Base-by-base conservation (phyloP, 75 land plant genomes). In the Cupressus sempervirens region DNA sequence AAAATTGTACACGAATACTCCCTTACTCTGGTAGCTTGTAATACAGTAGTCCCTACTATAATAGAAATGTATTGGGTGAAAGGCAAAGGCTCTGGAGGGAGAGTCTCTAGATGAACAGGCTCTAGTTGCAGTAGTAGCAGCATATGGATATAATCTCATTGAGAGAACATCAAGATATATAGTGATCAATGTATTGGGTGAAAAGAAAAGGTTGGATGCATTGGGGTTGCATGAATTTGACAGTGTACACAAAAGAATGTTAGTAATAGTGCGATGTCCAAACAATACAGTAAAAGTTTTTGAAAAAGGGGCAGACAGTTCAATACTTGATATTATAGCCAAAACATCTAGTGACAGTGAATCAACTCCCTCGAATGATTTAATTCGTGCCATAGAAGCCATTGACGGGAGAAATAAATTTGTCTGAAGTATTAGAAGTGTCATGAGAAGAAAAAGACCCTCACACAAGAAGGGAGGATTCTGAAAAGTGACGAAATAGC, bases 31-130 rank as follows among this genome's bases (percentile, higher is more conserved):
- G 93, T 96, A 45, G 91, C 98, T 52, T 96, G 98, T 84, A 96
- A 96, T 86, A 96, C 98, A 3, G 90, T 96, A 80, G 97, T 96
- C 83, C 98, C 98, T 75, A 84, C 93, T 3, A 67, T 89, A 40
- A 81, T 82, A 41, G 93, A 93, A 56, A 85, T 91, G 13, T 96
- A 96, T 81, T 96, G n/a, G n/a, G n/a, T n/a, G n/a, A n/a, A n/a
- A n/a, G n/a, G n/a, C n/a, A n/a, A n/a, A n/a, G n/a, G n/a, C n/a
- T n/a, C n/a, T n/a, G n/a, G n/a, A 96, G 86, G 96, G 96, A 53
- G 97, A 96, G 85, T 96, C 98, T 84, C 97, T 95, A 77, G 98
- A 96, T 93, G 98, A 96, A 87, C 98, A 95, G 84, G 97, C 97
- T 36, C 84, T 96, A 23, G 98, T 96, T 76, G 48, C 90, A 83